A percentile compares a stretch with the other conserved stretches of the same genome.
phyloP scores from a whole-genome alignment of 306 rosid species.

The Acacia crassicarpa region DNA sequence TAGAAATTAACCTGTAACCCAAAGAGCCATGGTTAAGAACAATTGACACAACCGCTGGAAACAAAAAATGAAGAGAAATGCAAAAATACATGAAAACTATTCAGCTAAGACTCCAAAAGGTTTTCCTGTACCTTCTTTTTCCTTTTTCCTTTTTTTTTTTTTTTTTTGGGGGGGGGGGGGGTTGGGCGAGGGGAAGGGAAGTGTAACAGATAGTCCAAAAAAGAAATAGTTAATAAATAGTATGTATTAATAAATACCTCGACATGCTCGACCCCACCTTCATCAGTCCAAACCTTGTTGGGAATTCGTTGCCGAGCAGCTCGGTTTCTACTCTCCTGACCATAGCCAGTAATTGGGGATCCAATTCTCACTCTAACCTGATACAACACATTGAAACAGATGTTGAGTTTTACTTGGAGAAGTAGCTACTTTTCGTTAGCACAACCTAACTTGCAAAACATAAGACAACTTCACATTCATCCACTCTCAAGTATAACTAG shows the following conservation, averaged over 20 bases:
- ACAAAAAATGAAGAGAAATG: not conserved
- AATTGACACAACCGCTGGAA: slow-evolving; percentile 6
- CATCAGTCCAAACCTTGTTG: slow-evolving; percentile 83
- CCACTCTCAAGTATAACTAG: not conserved
- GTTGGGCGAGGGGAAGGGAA: not conserved
- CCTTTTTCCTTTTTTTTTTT: not conserved
- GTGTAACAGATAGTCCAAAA: not conserved
- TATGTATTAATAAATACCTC: slow-evolving; percentile 54
- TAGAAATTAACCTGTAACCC: slow-evolving; percentile 76
- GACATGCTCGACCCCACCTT: slow-evolving; percentile 85
- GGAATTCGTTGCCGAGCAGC: slow-evolving; percentile 99
- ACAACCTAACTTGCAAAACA: slow-evolving; percentile 19
- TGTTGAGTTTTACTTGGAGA: not conserved
- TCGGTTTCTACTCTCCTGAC: slow-evolving; percentile 96
- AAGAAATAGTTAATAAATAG: not conserved
- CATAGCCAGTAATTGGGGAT: slow-evolving; percentile 95
- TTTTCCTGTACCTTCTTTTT: not conserved
- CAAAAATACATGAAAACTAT: not conserved
- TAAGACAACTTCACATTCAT: not conserved
- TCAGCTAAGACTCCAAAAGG: not conserved
- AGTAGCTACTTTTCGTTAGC: not conserved
- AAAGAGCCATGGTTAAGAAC: slow-evolving; percentile 19
- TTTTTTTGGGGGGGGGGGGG: not conserved
- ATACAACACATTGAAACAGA: slow-evolving; percentile 7
- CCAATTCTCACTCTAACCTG: slow-evolving; percentile 93